Conservation (phyloP, 108 stramenopile genomes). For the Stephanodiscus triporus region DNA sequence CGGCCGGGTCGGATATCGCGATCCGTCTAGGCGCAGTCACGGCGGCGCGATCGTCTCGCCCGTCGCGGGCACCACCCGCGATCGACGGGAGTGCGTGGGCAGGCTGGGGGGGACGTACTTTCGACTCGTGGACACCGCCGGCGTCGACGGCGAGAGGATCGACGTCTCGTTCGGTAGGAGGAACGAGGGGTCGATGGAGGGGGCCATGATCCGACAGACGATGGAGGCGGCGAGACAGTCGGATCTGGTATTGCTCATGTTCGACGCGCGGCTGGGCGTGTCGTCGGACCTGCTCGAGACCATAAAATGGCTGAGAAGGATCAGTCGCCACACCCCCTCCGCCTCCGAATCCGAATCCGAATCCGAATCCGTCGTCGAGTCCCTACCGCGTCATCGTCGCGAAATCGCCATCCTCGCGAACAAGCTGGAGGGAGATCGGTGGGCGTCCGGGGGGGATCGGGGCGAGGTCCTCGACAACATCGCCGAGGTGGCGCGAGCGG, state of each 20-base stretch:
- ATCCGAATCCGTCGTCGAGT: no score
- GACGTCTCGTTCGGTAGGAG: slow-evolving; percentile 50
- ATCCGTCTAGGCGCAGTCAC: slow-evolving; percentile 37
- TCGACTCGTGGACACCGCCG: slow-evolving; percentile 87
- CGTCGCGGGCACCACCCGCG: slow-evolving; percentile 88
- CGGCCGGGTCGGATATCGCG: slow-evolving; percentile 43
- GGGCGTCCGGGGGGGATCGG: slow-evolving; percentile 61
- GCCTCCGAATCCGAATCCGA: not conserved
- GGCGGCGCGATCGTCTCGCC: slow-evolving; percentile 87
- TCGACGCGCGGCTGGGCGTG: slow-evolving; percentile 79
- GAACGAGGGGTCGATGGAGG: slow-evolving; percentile 42
- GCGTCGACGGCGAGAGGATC: slow-evolving; percentile 89
- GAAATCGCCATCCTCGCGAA: slow-evolving; percentile 76
- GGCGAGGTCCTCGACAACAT: slow-evolving; percentile 64
- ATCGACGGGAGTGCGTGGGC: slow-evolving; percentile 83
- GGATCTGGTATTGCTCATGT: slow-evolving; percentile 80
- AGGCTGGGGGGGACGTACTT: slow-evolving; percentile 84
- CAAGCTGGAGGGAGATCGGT: slow-evolving; percentile 85
- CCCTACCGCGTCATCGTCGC: slow-evolving; percentile 19
- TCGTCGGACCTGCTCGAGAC: slow-evolving; percentile 74
- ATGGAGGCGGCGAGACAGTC: slow-evolving; percentile 68
- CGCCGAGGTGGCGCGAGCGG: slow-evolving; percentile 67
- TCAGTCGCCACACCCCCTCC: slow-evolving; percentile 20
- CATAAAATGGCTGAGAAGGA: slow-evolving; percentile 78
- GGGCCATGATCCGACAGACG: slow-evolving; percentile 86